These are phyloP conservation scores for Blastobotrys terrestris DNA, from an alignment of 805 yeast genomes.

Conservation along the genomic window DNA sequence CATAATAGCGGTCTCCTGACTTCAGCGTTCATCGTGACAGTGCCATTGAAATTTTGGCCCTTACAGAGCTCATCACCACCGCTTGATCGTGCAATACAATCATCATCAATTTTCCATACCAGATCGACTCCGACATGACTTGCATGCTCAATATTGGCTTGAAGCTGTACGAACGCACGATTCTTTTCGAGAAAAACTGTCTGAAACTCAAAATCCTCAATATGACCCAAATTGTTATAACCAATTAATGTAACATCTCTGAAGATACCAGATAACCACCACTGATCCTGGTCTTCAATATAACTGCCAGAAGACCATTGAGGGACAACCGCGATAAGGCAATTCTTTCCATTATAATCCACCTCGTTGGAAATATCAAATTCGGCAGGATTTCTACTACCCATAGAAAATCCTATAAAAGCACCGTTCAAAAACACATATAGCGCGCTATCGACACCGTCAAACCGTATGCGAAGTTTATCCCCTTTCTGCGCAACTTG, in stretches of 20 bases:
- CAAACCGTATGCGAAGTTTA: conserved; percentile 29
- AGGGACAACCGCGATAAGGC: conserved; percentile 27
- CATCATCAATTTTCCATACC: not conserved
- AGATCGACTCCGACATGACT: not conserved
- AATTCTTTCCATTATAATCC: conserved; percentile 8
- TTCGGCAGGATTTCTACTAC: conserved; percentile 33
- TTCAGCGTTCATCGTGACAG: conserved; percentile 4
- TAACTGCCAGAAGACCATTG: conserved; percentile 33
- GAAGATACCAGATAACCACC: conserved; percentile 38
- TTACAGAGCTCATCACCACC: not conserved
- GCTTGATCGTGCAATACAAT: not conserved
- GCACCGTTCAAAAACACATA: conserved; percentile 32
- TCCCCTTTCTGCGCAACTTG: conserved; percentile 3
- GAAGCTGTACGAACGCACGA: conserved; percentile 11
- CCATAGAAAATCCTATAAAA: conserved; percentile 31
- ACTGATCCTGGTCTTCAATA: conserved; percentile 37
- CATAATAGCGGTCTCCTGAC: conserved; percentile 26
- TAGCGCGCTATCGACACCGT: conserved; percentile 34
- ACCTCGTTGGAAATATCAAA: conserved; percentile 25
- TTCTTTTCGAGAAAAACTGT: conserved; percentile 20
- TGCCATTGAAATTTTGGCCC: not conserved
- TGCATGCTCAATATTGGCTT: conserved; percentile 3
- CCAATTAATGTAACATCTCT: conserved; percentile 32
- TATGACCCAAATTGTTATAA: conserved; percentile 24
- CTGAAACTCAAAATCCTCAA: conserved; percentile 27